Base-by-base conservation (phyloP, 1,284 basidiomycete genomes). In the Puccinia brachypodii region DNA sequence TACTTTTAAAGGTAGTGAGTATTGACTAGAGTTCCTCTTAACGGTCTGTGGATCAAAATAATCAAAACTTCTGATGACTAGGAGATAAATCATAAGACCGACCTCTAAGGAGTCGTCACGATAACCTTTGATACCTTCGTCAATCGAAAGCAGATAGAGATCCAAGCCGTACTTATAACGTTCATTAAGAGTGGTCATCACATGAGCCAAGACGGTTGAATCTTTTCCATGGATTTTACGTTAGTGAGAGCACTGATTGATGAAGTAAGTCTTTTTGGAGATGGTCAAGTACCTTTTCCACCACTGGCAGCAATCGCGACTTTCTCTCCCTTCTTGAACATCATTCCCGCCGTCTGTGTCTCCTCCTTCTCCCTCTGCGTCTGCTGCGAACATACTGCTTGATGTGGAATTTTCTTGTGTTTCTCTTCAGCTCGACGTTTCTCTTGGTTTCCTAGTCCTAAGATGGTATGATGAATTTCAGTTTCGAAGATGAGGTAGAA, bases 231-330 rank as follows among this genome's bases (percentile, higher is more conserved):
- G 25, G 33, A 47, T 38, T 9, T 2, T 60, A 68, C 16, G 28
- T n/a, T 2, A 6, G 11, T 42, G 25, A 69, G 31, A 38, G 33
- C 22, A 64, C 31, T 47, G 38, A 42, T 3, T 9, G 42, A 60
- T 53, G 40, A 38, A n/a, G n/a, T n/a, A n/a, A n/a, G n/a, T n/a
- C n/a, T n/a, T n/a, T n/a, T n/a, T n/a, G 22, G 22, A n/a, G n/a
- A 22, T 28, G 11, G 6, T 87, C 71, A 22, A 8, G 25, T 76
- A 94, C 95, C 95, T 90, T 99, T 99, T 64, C 96, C 97, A 79
- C 96, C 96, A 76, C 95, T 97, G 76, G 97, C 96, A 66, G 96
- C 96, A 83, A 99, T 99, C 33, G 96, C 97, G 50, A 99, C 95
- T 83, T 91, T 90, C 87, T 99, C 95, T 44, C 96, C 95, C n/a